Evolutionary conservation across 2,329 filamentous ascomycete genomes (phyloP), one percentile per base, ranked within the genome.

Genomic region (Neopestalotiopsis sp.): DNA sequence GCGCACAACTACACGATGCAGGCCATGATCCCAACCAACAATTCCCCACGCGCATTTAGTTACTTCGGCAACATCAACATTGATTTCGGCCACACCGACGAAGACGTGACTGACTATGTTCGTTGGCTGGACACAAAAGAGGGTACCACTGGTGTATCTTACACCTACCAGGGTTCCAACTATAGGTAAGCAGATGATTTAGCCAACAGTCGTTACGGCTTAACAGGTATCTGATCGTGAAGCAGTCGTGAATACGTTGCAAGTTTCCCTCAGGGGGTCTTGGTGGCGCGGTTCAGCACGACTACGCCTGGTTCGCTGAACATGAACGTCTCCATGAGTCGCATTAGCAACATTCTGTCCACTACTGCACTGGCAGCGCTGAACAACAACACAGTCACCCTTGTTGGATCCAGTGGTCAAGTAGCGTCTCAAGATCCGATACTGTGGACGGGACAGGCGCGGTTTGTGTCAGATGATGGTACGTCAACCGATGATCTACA

Each of bases 231-330:
- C 28, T 14, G 14, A 6, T 7, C 7, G 24, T 59, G 1, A 70
- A 75, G 34, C 61, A 76, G 78, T 40, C 78, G 84, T 10, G 79
- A 86, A 67, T 74, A 76, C 10, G 73, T 86, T 53, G 81, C 82
- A 30, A 84, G 81, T 69, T 79, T 81, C 67, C 79, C 83, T 1
- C 80, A 83, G 30, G 76, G 79, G 34, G 77, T 82, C 3, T 71
- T 86, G 14, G 81, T 79, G 1, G 72, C 83, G 14, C 67, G 74
- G 1, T 69, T 75, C 12, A 70, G 40, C 5, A 69, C 72, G 58
- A 40, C 70, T 70, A n/a, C 68, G 57, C 7, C 71, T 3, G 69
- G 74, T 13, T 66, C 67, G 24, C 69, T 76, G 0, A 73, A 72
- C 2, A 73, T 78, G 7, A 63, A 76, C 0, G 14, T 79, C 1